These are phyloP conservation scores for Marasmius tenuissimus DNA, from an alignment of 1,284 basidiomycete species.

Conservation along the genomic window DNA sequence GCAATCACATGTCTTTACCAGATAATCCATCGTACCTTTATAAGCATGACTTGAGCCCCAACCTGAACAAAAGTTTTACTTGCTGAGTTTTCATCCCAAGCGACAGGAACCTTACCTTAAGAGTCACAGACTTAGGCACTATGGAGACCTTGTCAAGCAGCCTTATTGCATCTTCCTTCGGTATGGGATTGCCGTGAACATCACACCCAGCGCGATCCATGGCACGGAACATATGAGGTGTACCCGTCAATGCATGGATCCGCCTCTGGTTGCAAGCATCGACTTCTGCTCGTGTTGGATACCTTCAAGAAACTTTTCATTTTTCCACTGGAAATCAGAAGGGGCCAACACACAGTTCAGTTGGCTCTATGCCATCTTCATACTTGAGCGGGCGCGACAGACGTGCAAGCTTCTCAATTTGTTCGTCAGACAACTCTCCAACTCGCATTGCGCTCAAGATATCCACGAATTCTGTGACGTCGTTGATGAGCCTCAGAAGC, in stretches of 20 bases:
- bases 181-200: slow-evolving; percentile 27
- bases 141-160: slow-evolving; percentile 36
- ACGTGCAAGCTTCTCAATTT: slow-evolving; percentile 59
- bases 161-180: slow-evolving; percentile 21
- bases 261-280: slow-evolving; percentile 73
- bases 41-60: slow-evolving; percentile 72
- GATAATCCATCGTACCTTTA: slow-evolving; percentile 41
- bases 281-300: slow-evolving; percentile 81
- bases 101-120: slow-evolving; percentile 30
- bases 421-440: slow-evolving; percentile 60
- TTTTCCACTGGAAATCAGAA: neutral
- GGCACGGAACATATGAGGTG: slow-evolving; percentile 35
- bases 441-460: slow-evolving; percentile 94
- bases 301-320: slow-evolving; percentile 42
- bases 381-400: slow-evolving; percentile 63
- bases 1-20: neutral
- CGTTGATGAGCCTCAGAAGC: too few relatives aligned
- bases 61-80: slow-evolving; percentile 36
- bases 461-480: slow-evolving; percentile 69
- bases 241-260: slow-evolving; percentile 45
- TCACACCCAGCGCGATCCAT: slow-evolving; percentile 32
- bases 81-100: neutral
- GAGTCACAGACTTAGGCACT: slow-evolving; percentile 27
- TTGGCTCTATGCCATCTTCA: slow-evolving; percentile 75
- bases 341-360: slow-evolving; percentile 63